Conservation (phyloP, 2,329 filamentous ascomycete genomes). For the Chrysoporthe deuterocubensis region DNA sequence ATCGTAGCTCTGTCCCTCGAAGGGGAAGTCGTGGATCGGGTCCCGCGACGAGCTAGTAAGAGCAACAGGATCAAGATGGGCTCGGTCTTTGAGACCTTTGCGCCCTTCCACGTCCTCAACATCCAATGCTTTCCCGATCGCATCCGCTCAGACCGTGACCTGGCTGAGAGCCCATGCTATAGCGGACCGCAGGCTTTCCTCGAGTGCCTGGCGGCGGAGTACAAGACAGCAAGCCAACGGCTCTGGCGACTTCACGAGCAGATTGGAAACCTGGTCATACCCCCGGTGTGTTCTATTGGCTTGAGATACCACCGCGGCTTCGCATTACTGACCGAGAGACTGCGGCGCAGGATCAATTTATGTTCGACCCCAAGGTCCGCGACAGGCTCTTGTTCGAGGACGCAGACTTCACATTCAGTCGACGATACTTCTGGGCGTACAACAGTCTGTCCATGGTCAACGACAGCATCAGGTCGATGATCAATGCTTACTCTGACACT, state of each 20-base stretch:
- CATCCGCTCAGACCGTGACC: constrained; percentile 57
- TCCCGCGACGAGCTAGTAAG: constrained; percentile 54
- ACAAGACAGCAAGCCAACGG: constrained; percentile 62
- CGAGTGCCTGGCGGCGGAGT: constrained; percentile 61
- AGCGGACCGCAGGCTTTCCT: constrained; percentile 67
- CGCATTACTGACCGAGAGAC: not conserved
- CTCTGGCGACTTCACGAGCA: constrained; percentile 60
- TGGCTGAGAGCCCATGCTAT: constrained; percentile 55
- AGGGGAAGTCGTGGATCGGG: constrained; percentile 53
- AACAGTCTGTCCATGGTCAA: constrained; percentile 65
- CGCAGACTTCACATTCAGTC: constrained; percentile 62
- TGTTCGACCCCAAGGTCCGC: constrained; percentile 59
- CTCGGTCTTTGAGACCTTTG: constrained; percentile 61
- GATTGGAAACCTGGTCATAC: constrained; percentile 63
- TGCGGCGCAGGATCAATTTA: constrained; percentile 50
- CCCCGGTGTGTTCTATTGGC: constrained; percentile 45
- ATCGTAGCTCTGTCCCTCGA: constrained; percentile 62
- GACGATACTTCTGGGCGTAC: constrained; percentile 66
- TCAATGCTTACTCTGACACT: constrained; percentile 58
- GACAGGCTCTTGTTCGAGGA: constrained; percentile 66
- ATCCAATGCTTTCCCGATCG: constrained; percentile 65
- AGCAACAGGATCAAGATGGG: constrained; percentile 52
- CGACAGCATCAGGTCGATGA: constrained; percentile 61
- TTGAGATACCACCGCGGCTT: not conserved
- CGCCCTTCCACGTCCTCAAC: constrained; percentile 63